These are phyloP conservation scores for Nicotiana attenuata DNA, from an alignment of 257 asterid species.

Conservation along the genomic window DNA sequence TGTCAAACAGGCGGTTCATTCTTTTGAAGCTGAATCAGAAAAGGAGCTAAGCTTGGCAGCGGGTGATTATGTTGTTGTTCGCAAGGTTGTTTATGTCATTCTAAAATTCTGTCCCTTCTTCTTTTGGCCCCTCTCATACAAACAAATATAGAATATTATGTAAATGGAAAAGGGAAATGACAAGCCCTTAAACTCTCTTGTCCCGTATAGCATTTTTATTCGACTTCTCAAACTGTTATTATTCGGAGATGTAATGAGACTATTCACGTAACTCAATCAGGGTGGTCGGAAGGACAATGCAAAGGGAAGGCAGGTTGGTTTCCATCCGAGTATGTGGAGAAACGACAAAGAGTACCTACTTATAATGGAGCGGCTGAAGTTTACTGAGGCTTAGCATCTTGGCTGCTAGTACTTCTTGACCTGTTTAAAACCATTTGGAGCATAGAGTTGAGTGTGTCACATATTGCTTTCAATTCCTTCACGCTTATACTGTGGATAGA, in stretches of 20 bases:
- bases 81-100: conserved; percentile 48
- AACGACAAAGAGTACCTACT: conserved; percentile 73
- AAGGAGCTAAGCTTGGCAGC: conserved; percentile 76
- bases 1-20: conserved; percentile 56
- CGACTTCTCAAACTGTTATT: background rate
- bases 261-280: conserved; percentile 68
- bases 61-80: conserved; percentile 82
- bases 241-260: background rate
- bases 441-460: background rate
- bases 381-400: conserved; percentile 26
- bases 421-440: background rate
- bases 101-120: background rate
- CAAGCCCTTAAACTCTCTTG: background rate
- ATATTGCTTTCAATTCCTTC: background rate
- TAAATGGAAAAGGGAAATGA: background rate
- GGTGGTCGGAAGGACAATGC: conserved; percentile 99
- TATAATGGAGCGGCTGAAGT: conserved; percentile 53
- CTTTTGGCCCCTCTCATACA: background rate
- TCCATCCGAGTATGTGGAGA: conserved; percentile 72
- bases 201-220: background rate
- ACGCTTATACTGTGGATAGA: background rate
- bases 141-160: background rate
- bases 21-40: conserved; percentile 70
- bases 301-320: conserved; percentile 95
- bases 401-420: background rate